Percentiles rank a stretch among this genome's conserved stretches.
Conservation (phyloP, 257 asterid genomes). For the Perilla frutescens region DNA sequence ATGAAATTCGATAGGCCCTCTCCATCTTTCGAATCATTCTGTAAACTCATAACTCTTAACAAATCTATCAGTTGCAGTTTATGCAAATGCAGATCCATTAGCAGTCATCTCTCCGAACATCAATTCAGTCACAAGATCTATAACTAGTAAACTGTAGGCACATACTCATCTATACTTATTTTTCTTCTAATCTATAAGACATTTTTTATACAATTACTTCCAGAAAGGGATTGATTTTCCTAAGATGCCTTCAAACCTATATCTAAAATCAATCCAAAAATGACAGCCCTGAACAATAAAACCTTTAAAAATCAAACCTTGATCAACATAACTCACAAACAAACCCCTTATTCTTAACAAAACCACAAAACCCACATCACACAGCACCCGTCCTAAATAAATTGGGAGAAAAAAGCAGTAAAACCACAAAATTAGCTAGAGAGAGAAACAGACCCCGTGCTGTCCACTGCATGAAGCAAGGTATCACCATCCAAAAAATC, state of each 20-base stretch:
- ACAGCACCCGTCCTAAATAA: no score
- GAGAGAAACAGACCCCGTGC: slow-evolving; percentile 58
- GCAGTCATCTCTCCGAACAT: neutral
- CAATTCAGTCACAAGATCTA: neutral
- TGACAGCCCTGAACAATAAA: neutral
- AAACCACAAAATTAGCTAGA: neutral
- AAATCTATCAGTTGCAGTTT: neutral
- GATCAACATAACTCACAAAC: neutral
- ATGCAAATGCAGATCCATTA: neutral
- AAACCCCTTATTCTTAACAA: neutral
- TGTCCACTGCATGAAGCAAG: slow-evolving; percentile 85
- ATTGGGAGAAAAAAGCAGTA: neutral
- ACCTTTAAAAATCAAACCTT: neutral
- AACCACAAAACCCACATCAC: no score
- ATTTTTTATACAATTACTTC: neutral
- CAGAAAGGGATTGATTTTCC: neutral
- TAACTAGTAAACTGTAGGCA: neutral
- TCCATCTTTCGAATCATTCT: neutral
- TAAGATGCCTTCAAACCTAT: slow-evolving; percentile 4
- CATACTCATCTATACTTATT: neutral
- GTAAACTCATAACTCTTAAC: no score
- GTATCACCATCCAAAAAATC: no score
- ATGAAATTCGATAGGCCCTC: neutral
- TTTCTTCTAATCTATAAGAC: neutral
- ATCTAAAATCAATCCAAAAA: neutral